Evolutionary conservation across 495 filamentous ascomycete species (phyloP), one percentile per base, ranked within the genome.

Genomic region (Aspergillus incahuasiensis): DNA sequence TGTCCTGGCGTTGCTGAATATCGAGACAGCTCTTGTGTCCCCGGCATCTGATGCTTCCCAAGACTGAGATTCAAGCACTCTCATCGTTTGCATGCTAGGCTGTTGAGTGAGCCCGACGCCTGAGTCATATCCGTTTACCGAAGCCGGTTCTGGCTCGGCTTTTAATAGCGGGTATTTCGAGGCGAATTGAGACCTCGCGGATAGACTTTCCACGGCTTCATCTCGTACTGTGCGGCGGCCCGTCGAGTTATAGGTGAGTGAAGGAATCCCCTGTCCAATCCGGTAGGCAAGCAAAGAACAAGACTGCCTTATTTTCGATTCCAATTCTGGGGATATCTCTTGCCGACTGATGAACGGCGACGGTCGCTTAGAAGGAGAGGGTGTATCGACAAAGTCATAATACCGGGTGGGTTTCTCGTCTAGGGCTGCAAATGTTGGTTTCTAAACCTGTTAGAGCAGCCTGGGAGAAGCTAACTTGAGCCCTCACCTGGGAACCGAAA

Each of bases 211-310:
- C 18, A 3, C 38, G 34, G 39, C 38, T 6, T 13, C 48, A 35
- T 44, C 44, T 44, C 22, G 34, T 21, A 43, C 24, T 1, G 42
- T 42, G 19, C 16, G 7, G 30, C 21, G 47, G 12, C 15, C 40
- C 20, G 19, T 19, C 43, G 16, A 45, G 21, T 55, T 38, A 3
- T 11, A 44, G 15, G 40, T 12, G 4, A n/a, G 49, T 9, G 56
- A 57, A 5, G 60, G 58, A 19, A 59, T 40, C 3, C 61, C 64
- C 40, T 41, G 54, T 46, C 62, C 57, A 44, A 67, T 55, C n/a
- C 58, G 40, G 48, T 63, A 57, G 13, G 60, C 55, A 6, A 67
- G 64, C 22, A 64, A 41, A 1, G 57, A 49, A 35, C 64, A 67
- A 16, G 64, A 43, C 40, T 57, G 43, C 42, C 55, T 48, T 4